phyloP scores from a whole-genome alignment of 2,329 filamentous ascomycete species.

The Pseudogymnoascus sp. region DNA sequence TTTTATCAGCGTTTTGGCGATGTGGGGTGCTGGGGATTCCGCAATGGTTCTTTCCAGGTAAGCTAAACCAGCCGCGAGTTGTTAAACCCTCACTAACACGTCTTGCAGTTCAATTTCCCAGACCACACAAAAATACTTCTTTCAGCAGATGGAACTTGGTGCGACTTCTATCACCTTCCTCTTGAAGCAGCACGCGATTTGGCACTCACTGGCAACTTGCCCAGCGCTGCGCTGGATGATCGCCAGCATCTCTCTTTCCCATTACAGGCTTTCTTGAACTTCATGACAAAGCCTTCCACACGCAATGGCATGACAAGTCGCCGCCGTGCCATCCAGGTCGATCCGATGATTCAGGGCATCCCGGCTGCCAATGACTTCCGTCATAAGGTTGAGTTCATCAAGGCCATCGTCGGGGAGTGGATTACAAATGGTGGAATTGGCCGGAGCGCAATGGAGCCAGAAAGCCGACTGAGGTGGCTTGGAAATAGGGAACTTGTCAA shows the following conservation, averaged over 20 bases:
- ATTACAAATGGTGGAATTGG: slow-evolving; percentile 62
- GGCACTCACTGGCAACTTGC: slow-evolving; percentile 56
- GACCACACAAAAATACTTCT: slow-evolving; percentile 82
- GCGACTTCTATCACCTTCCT: slow-evolving; percentile 70
- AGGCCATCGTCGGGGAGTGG: slow-evolving; percentile 64
- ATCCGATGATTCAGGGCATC: slow-evolving; percentile 53
- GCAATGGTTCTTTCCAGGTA: slow-evolving; percentile 71
- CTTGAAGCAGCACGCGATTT: slow-evolving; percentile 62
- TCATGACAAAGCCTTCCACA: slow-evolving; percentile 40
- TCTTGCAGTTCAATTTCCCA: slow-evolving; percentile 68
- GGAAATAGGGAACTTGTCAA: slow-evolving; percentile 50
- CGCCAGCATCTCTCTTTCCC: slow-evolving; percentile 66
- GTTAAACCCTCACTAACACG: slow-evolving; percentile 15
- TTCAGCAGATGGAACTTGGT: slow-evolving; percentile 65
- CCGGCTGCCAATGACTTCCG: slow-evolving; percentile 67
- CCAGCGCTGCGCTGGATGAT: slow-evolving; percentile 61
- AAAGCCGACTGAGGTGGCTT: slow-evolving; percentile 49
- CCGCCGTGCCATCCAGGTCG: slow-evolving; percentile 39
- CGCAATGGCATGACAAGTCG: slow-evolving; percentile 37
- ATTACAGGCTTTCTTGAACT: slow-evolving; percentile 66
- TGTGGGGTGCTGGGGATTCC: slow-evolving; percentile 75
- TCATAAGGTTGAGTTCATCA: slow-evolving; percentile 67
- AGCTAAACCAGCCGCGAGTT: slow-evolving; percentile 16
- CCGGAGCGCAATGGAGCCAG: slow-evolving; percentile 49
- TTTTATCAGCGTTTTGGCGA: slow-evolving; percentile 78